Evolutionary conservation across 2,329 filamentous ascomycete genomes (phyloP), one percentile per base, ranked within the genome.

Genomic region (Colletotrichum sp.): DNA sequence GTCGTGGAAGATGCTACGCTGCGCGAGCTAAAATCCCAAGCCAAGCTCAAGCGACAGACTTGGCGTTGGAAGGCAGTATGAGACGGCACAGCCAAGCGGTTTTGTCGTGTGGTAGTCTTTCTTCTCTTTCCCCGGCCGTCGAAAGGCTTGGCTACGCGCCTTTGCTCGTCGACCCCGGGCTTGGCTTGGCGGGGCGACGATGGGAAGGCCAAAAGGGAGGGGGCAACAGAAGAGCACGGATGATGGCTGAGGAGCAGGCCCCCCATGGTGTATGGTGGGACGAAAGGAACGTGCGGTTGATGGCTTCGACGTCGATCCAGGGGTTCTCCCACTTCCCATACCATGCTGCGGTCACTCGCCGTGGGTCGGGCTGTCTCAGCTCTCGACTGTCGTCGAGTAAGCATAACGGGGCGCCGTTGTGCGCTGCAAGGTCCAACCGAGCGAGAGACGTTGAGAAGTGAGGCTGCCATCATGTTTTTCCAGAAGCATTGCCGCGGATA

Each of bases 61-160:
- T 69, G 57, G 73, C 73, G 34, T 34, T 8, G 11, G 64, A 25
- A 39, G 73, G 32, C 44, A 44, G 64, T 22, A 69, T 69, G 34
- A 76, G 70, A 73, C 19, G 64, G 59, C 44, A 52, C 70, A 64
- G 64, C 70, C 64, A 69, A 76, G 70, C 39, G 16, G 39, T 64
- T 68, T 63, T 49, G 69, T 16, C 63, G 49, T 25, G 73, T 63
- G 16, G 27, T 64, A 66, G 22, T 61, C 34, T 5, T 66, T 16
- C 13, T 62, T 16, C n/a, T 8, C 36, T 12, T 52, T 25, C 44
- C 62, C 36, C 19, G 19, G 13, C 25, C 29, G 2, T 67, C 9
- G 15, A 49, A 75, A 27, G 15, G 15, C 55, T 75, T 75, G 36
- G 63, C 63, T 29, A 15, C 8, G 30, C 25, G 8, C 39, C 65